Conservation (phyloP, 192 early-diverging fungal genomes). For the Umbelopsis vinacea region DNA sequence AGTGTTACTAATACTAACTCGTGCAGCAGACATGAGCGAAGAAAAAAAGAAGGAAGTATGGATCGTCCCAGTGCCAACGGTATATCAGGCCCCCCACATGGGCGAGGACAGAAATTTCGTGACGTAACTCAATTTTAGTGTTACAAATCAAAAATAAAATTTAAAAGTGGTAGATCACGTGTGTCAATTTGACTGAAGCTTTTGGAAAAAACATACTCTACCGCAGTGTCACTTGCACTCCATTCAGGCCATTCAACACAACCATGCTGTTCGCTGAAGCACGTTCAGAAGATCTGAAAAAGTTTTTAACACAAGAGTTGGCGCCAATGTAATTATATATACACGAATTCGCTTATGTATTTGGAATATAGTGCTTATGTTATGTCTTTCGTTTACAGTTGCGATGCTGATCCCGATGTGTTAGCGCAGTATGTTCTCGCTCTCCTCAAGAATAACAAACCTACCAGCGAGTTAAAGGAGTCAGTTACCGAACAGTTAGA, state of each 20-base stretch:
- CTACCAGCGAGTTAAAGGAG: conserved; percentile 57
- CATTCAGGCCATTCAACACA: neutral
- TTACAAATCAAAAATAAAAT: neutral
- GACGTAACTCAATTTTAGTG: neutral
- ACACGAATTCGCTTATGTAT: too few species aligned
- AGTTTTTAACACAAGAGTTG: conserved; percentile 12
- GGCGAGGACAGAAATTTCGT: neutral
- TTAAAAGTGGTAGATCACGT: neutral
- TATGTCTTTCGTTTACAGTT: conserved; percentile 37
- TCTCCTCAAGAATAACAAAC: conserved; percentile 70
- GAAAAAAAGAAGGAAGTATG: conserved; percentile 10
- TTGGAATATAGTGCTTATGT: neutral
- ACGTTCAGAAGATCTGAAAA: conserved; percentile 17
- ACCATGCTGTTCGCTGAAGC: conserved; percentile 11
- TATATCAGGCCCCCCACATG: neutral
- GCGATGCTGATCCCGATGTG: conserved; percentile 72
- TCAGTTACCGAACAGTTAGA: conserved; percentile 67
- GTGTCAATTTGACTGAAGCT: too few species aligned
- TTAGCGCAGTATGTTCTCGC: conserved; percentile 83
- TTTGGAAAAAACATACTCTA: too few species aligned
- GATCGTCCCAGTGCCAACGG: neutral
- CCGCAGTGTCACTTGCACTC: conserved; percentile 11
- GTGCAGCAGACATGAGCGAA: conserved; percentile 7
- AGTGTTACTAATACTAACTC: neutral
- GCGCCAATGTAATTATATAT: neutral